Percentiles rank a stretch among this genome's conserved stretches.
These are phyloP conservation scores for Glycyrrhiza uralensis DNA, from an alignment of 306 rosid genomes.

Conservation along the genomic window DNA sequence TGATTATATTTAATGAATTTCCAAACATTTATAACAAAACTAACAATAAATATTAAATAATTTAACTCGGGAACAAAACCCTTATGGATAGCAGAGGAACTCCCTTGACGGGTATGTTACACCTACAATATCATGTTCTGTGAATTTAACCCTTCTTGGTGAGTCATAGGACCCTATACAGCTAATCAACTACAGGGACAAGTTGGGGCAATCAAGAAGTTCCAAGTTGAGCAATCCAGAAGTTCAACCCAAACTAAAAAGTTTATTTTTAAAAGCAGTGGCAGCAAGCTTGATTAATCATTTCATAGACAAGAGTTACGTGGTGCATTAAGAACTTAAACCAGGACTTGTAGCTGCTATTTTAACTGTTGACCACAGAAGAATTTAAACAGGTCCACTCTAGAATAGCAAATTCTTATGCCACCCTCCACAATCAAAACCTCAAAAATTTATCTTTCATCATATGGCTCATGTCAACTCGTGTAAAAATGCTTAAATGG, in stretches of 20 bases:
- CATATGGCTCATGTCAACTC: constrained; percentile 3
- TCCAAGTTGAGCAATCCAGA: too few species aligned
- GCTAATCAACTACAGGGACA: not conserved
- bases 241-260: not conserved
- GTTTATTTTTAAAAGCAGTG: not conserved
- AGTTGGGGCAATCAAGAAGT: constrained; percentile 9
- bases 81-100: not conserved
- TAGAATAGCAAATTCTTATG: constrained; percentile 6
- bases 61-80: not conserved
- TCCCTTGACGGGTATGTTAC: not conserved
- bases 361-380: not conserved
- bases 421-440: constrained; percentile 18
- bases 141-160: not conserved
- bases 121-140: constrained; percentile 8
- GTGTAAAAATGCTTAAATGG: constrained; percentile 5
- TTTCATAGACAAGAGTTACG: not conserved
- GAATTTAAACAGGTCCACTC: constrained; percentile 7
- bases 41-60: not conserved
- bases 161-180: not conserved
- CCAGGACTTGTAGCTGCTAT: not conserved
- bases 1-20: not conserved
- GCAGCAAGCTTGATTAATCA: constrained; percentile 2
- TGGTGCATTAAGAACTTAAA: not conserved
- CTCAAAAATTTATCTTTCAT: not conserved
- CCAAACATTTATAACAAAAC: not conserved